These are phyloP conservation scores for Aspergillus luchuensis DNA, from an alignment of 2,329 filamentous ascomycete genomes.

Conservation along the genomic window DNA sequence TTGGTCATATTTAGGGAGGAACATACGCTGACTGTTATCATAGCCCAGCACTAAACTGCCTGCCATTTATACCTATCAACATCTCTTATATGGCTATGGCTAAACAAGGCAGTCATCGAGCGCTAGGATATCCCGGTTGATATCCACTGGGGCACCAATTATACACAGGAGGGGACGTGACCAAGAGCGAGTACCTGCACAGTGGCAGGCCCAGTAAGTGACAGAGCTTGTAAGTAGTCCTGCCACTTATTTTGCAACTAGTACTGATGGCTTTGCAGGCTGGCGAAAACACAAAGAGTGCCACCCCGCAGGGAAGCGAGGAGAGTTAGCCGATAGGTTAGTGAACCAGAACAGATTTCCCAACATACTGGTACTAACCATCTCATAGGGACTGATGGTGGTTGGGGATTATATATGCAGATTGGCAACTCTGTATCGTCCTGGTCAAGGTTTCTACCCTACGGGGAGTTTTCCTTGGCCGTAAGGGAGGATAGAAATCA, in stretches of 20 bases:
- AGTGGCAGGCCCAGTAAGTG: slow-evolving; percentile 11
- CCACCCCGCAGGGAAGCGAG: slow-evolving; percentile 11
- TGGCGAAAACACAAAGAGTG: slow-evolving; percentile 14
- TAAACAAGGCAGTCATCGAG: no score
- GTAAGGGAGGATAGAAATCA: slow-evolving; percentile 14
- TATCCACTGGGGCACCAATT: no score
- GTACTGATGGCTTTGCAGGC: slow-evolving; percentile 8
- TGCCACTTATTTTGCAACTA: not conserved
- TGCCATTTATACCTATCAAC: not conserved
- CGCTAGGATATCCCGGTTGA: no score
- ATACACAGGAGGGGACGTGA: not conserved
- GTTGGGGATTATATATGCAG: not conserved
- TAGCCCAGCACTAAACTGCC: not conserved
- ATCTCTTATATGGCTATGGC: no score
- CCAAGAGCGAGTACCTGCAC: not conserved
- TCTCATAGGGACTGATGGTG: not conserved
- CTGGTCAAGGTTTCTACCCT: slow-evolving; percentile 24
- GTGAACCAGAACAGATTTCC: not conserved
- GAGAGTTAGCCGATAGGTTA: not conserved
- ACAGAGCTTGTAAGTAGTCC: slow-evolving; percentile 6
- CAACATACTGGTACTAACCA: not conserved
- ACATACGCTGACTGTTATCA: not conserved
- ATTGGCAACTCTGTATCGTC: slow-evolving; percentile 4
- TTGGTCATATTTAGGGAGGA: no score
- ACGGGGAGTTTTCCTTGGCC: slow-evolving; percentile 20